phyloP scores from a whole-genome alignment of 495 filamentous ascomycete species.

The Hyaloscypha hepaticicola region DNA sequence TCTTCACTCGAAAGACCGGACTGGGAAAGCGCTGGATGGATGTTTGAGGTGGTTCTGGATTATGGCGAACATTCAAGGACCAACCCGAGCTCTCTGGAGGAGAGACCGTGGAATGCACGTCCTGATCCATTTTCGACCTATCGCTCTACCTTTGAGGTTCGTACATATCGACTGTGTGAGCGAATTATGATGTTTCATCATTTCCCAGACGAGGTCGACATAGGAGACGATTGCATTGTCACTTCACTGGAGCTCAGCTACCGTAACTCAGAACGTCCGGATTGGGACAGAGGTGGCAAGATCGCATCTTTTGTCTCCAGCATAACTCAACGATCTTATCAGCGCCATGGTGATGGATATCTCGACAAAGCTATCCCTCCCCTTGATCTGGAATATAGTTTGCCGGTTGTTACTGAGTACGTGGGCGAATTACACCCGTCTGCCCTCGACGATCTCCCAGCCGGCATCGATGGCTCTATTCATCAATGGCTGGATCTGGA shows the following conservation, averaged over 20 bases:
- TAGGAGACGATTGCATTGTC: slow-evolving; percentile 29
- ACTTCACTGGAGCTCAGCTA: slow-evolving; percentile 25
- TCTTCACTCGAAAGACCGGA: not conserved
- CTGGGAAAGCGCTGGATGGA: slow-evolving; percentile 26
- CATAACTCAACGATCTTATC: not conserved
- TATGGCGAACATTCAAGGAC: slow-evolving; percentile 33
- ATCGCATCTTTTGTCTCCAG: no score
- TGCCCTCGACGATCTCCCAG: slow-evolving; percentile 14
- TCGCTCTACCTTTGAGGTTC: slow-evolving; percentile 33
- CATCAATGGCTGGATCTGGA: slow-evolving; percentile 36
- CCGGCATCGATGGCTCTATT: not conserved
- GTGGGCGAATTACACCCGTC: slow-evolving; percentile 3
- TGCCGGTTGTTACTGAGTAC: no score
- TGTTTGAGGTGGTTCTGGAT: slow-evolving; percentile 39
- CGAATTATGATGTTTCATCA: slow-evolving; percentile 40
- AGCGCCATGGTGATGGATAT: not conserved
- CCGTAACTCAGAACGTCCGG: no score
- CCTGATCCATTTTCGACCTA: slow-evolving; percentile 35
- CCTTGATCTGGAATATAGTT: slow-evolving; percentile 24
- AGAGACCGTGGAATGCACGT: not conserved
- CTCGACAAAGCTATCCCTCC: slow-evolving; percentile 14
- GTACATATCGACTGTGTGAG: slow-evolving; percentile 37
- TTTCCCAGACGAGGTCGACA: slow-evolving; percentile 30
- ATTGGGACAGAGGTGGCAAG: no score
- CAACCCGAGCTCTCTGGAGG: not conserved